Evolutionary conservation across 116 monocot species (phyloP).

Genomic region (Cymodocea nodosa): DNA sequence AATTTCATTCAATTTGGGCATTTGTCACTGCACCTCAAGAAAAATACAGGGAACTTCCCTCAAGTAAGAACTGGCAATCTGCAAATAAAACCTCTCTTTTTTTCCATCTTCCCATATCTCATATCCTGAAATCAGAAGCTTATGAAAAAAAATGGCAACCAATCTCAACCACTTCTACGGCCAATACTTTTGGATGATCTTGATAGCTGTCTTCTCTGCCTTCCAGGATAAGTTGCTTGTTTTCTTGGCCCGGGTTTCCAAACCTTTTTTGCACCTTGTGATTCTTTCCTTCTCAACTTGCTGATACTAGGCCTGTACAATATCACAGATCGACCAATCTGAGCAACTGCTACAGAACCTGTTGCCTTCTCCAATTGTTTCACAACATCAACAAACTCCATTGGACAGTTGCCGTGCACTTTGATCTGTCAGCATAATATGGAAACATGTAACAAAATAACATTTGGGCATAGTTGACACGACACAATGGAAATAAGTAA

Average conservation of each 20-base stretch:
- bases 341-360: conserved; percentile 60
- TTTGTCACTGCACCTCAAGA: too few species aligned
- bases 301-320: conserved; percentile 75
- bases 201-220: neutral
- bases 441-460: neutral
- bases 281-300: conserved; percentile 65
- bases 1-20: too few species aligned
- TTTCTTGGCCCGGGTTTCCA: conserved; percentile 13
- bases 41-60: too few species aligned
- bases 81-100: too few species aligned
- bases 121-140: too few species aligned
- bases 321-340: conserved; percentile 79
- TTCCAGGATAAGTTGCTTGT: neutral
- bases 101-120: too few species aligned
- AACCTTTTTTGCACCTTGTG: conserved; percentile 13
- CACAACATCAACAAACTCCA: conserved; percentile 55
- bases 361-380: conserved; percentile 60
- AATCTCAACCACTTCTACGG: neutral
- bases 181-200: neutral
- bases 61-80: too few species aligned
- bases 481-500: neutral
- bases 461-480: too few species aligned
- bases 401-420: conserved; percentile 74
- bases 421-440: conserved; percentile 46
- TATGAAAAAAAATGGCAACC: neutral